Conservation (phyloP, 2,329 filamentous ascomycete genomes). For the Fusarium cyanostomum region DNA sequence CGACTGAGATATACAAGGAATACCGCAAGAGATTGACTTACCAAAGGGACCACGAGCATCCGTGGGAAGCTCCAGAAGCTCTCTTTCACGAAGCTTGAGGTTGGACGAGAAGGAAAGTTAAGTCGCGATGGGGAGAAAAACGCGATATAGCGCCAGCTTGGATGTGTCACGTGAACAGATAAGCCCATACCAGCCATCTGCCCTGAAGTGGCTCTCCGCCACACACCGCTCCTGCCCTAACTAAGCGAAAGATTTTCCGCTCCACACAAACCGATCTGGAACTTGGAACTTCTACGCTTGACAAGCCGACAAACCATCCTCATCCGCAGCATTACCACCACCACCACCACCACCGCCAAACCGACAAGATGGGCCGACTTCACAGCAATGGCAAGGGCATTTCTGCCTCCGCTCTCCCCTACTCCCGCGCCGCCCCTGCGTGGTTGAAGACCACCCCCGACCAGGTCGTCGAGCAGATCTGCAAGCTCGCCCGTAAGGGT, state of each 20-base stretch:
- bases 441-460: slow-evolving; percentile 99
- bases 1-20: slow-evolving; percentile 34
- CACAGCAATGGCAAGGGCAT: slow-evolving; percentile 99
- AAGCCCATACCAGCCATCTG: not conserved
- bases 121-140: slow-evolving; percentile 28
- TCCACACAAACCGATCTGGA: slow-evolving; percentile 50
- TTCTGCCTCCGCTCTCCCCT: slow-evolving; percentile 92
- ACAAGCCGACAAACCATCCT: slow-evolving; percentile 39
- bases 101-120: slow-evolving; percentile 17
- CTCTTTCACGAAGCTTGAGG: slow-evolving; percentile 1
- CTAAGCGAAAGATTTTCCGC: slow-evolving; percentile 55
- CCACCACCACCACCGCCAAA: slow-evolving; percentile 52
- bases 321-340: slow-evolving; percentile 45
- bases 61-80: not conserved
- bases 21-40: slow-evolving; percentile 44
- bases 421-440: slow-evolving; percentile 89
- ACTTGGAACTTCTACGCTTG: slow-evolving; percentile 41
- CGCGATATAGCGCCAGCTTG: slow-evolving; percentile 20
- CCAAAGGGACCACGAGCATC: slow-evolving; percentile 28
- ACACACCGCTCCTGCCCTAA: slow-evolving; percentile 53
- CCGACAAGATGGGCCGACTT: slow-evolving; percentile 89
- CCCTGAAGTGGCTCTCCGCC: slow-evolving; percentile 1
- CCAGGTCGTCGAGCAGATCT: slow-evolving; percentile 99
- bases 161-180: slow-evolving; percentile 24
- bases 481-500: slow-evolving; percentile 99